phyloP scores from a whole-genome alignment of 345 rosid species.

The Excoecaria agallocha region DNA sequence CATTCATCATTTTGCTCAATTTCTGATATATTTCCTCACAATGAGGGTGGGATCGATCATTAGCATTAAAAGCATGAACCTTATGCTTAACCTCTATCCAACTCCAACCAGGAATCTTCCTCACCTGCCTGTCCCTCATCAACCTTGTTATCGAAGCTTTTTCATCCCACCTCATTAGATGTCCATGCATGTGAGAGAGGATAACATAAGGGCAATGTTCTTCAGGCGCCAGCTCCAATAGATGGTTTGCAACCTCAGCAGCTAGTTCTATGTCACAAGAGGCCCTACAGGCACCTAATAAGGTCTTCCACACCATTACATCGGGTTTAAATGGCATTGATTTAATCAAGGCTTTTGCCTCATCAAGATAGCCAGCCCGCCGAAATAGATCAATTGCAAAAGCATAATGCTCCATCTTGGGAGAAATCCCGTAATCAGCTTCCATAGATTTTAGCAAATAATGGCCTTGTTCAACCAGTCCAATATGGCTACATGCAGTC shows the following conservation, averaged over 20 bases:
- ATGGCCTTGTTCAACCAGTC: constrained; percentile 57
- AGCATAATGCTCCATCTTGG: constrained; percentile 75
- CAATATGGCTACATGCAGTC: constrained; percentile 78
- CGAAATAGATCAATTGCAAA: constrained; percentile 75
- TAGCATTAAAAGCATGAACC: constrained; percentile 66
- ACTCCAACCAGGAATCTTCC: constrained; percentile 84
- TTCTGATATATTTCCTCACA: constrained; percentile 44
- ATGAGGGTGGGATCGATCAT: constrained; percentile 50
- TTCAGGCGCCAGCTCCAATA: constrained; percentile 61
- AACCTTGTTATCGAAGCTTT: constrained; percentile 55
- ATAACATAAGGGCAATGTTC: constrained; percentile 71
- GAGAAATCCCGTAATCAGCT: constrained; percentile 50
- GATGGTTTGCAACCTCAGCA: constrained; percentile 50
- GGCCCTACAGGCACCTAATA: constrained; percentile 68
- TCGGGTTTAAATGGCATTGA: constrained; percentile 67
- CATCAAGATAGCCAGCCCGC: constrained; percentile 50
- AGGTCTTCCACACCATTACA: constrained; percentile 68
- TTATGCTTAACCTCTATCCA: constrained; percentile 64
- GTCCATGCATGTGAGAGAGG: constrained; percentile 65
- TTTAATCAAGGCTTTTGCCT: constrained; percentile 54
- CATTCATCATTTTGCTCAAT: constrained; percentile 45
- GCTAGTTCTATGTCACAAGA: constrained; percentile 68
- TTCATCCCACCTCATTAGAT: constrained; percentile 58
- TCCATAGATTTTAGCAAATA: constrained; percentile 55
- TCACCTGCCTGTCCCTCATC: constrained; percentile 73